Evolutionary conservation across 352 stramenopile species (phyloP), one percentile per base, ranked within the genome.

Genomic region (Globisporangium viniferum): DNA sequence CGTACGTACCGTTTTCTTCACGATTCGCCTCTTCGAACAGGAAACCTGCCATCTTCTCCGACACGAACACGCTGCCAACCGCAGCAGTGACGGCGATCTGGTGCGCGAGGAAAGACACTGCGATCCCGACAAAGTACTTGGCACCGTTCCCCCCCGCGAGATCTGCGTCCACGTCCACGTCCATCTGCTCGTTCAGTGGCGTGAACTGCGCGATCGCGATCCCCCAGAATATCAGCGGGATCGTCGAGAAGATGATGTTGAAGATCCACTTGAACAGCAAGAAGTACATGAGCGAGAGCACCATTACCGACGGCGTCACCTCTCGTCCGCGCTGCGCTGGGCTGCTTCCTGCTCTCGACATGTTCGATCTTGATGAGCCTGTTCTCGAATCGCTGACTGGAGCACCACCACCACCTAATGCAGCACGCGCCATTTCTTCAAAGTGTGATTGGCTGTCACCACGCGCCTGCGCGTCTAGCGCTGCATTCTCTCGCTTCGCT

Each of bases 201-300:
- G 83, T 57, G 36, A 92, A 58, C 35, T 90, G 80, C 36, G 66
- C 69, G 15, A 81, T 31, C 24, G 75, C 74, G 39, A 89, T 49
- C 9, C 68, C 18, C 81, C 82, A 92, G 24, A 90, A 59, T 46
- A 64, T 1, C 14, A 92, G 60, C 46, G 84, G 84, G 1, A 90
- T 62, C 9, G 46, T 36, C 39, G 79, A 79, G 57, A 90, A 89
- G 27, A 89, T 64, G 57, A 90, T 8, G 68, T 89, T 79, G 57
- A 92, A 73, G 15, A 88, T 39, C 68, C 77, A 82, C 60, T 88
- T 87, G 74, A 92, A 90, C 54, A 89, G 65, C 63, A 92, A 41
- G 31, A 92, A 92, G 66, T 92, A 92, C 18, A 90, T 53, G 29
- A 89, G 53, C 49, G 84, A 92, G 62, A 86, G 70, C 59, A 85